These are phyloP conservation scores for Cucurbita maxima DNA, from an alignment of 306 rosid genomes.

Conservation along the genomic window DNA sequence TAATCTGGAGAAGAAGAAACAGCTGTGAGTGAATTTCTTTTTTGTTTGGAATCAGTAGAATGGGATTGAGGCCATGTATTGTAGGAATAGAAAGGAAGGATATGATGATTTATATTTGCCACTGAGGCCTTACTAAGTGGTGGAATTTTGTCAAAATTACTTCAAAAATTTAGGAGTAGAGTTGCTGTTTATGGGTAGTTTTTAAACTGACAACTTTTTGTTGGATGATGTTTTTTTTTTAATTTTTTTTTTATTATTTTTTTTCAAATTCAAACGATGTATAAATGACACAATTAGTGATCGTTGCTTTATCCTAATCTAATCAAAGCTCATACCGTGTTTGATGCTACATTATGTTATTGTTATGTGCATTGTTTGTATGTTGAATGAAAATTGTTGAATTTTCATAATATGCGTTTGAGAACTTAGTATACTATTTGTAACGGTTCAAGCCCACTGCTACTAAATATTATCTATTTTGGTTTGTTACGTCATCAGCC, in stretches of 20 bases:
- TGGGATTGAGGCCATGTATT: background rate
- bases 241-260: too few species aligned
- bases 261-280: background rate
- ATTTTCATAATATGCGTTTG: too few species aligned
- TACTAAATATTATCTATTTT: too few species aligned
- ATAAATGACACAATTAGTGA: background rate
- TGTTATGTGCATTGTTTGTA: too few species aligned
- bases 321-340: background rate
- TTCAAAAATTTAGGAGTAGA: background rate
- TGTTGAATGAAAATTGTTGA: too few species aligned
- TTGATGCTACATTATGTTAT: background rate
- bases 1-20: constrained; percentile 51
- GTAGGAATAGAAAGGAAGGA: constrained; percentile 1
- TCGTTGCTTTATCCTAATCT: background rate
- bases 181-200: background rate
- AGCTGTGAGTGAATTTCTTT: background rate
- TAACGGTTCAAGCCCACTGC: too few species aligned
- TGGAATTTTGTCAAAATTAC: constrained; percentile 2
- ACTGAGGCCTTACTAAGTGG: background rate
- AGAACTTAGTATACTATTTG: too few species aligned
- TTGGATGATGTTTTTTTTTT: background rate
- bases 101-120: background rate
- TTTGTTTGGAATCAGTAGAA: background rate
- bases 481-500: too few species aligned
- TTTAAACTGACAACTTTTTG: background rate